These are phyloP conservation scores for Paramecium pentaurelia DNA, from an alignment of 73 alveolate species.

Conservation along the genomic window DNA sequence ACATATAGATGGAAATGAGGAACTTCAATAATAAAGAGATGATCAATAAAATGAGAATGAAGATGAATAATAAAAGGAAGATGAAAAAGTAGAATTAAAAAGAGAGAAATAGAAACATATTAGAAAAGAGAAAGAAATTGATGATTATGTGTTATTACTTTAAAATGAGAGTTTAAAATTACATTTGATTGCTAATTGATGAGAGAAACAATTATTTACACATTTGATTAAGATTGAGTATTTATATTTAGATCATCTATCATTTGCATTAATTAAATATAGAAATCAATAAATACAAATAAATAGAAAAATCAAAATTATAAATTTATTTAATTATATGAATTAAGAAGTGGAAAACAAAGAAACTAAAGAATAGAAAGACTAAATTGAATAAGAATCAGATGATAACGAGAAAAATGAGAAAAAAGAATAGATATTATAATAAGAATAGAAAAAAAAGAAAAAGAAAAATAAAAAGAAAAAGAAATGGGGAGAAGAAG, in stretches of 20 bases:
- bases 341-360: neutral
- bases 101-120: neutral
- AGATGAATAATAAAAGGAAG: neutral
- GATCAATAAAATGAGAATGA: neutral
- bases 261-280: neutral
- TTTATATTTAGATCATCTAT: neutral
- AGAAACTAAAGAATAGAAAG: neutral
- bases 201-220: neutral
- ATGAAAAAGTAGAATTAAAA: neutral
- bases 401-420: neutral
- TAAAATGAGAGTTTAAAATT: neutral
- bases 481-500: constrained; percentile 52
- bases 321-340: neutral
- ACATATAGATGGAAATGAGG: neutral
- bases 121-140: neutral
- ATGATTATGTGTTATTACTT: neutral
- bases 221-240: neutral
- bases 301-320: neutral
- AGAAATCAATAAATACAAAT: neutral
- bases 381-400: neutral
- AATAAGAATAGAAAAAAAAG: neutral
- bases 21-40: neutral
- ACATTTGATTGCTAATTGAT: neutral
- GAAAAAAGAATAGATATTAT: neutral
- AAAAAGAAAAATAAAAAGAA: constrained; percentile 30